Evolutionary conservation across 2,329 filamentous ascomycete genomes (phyloP).

Genomic region (Neopestalotiopsis rosae): DNA sequence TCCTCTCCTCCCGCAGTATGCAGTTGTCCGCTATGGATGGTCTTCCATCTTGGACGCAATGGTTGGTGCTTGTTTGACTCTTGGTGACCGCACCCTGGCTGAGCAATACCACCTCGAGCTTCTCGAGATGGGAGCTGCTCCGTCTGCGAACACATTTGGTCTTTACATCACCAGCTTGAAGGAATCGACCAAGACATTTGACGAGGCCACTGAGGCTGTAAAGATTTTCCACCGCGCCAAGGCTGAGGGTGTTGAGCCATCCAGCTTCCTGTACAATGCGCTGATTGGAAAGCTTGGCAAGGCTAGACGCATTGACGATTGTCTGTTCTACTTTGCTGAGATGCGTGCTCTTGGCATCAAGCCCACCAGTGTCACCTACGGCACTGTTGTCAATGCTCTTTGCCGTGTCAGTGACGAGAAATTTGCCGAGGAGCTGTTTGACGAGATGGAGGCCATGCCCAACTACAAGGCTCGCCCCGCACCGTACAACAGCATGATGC

Average conservation of each 20-base stretch:
- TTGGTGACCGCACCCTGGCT: conserved; percentile 81
- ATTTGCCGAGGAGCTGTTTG: conserved; percentile 96
- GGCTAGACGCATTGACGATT: conserved; percentile 96
- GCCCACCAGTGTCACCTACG: conserved; percentile 96
- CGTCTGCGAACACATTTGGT: conserved; percentile 96
- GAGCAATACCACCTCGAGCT: conserved; percentile 91
- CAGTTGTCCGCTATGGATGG: conserved; percentile 92
- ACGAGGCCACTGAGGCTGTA: conserved; percentile 94
- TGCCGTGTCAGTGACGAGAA: conserved; percentile 98
- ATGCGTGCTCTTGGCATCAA: conserved; percentile 94
- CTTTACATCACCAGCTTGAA: conserved; percentile 99
- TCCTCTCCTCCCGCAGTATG: conserved; percentile 82
- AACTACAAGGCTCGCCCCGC: conserved; percentile 98
- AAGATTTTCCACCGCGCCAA: conserved; percentile 97
- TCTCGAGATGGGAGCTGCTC: conserved; percentile 85
- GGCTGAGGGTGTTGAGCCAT: conserved; percentile 91
- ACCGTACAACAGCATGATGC: conserved; percentile 99
- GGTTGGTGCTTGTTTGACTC: conserved; percentile 87
- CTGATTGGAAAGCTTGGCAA: conserved; percentile 98
- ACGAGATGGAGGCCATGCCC: conserved; percentile 98
- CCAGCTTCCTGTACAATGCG: conserved; percentile 97
- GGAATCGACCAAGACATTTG: conserved; percentile 95
- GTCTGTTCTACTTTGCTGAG: conserved; percentile 96
- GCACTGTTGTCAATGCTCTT: conserved; percentile 96
- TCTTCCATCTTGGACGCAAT: conserved; percentile 95